Conservation (phyloP, 2,329 filamentous ascomycete genomes). For the Furcasterigmium sp. region DNA sequence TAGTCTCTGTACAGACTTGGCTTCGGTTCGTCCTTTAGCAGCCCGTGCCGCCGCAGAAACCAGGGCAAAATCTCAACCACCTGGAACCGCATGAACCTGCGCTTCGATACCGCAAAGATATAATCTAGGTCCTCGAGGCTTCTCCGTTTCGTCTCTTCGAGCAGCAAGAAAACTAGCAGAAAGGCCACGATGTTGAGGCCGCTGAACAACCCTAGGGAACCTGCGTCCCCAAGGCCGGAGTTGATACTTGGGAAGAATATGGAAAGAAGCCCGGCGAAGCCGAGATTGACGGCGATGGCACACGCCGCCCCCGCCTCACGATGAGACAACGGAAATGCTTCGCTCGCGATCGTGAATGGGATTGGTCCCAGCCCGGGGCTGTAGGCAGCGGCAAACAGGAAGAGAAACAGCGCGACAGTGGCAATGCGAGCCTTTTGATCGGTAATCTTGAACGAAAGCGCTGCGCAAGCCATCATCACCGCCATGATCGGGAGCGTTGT, state of each 20-base stretch:
- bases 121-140: conserved; percentile 34
- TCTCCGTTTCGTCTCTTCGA: conserved; percentile 35
- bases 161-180: conserved; percentile 36
- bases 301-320: conserved; percentile 44
- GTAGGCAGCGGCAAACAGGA: conserved; percentile 35
- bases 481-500: conserved; percentile 38
- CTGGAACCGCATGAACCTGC: conserved; percentile 31
- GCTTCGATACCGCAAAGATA: conserved; percentile 31
- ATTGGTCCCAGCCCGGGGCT: conserved; percentile 38
- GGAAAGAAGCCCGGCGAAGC: conserved; percentile 39
- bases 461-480: conserved; percentile 32
- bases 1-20: conserved; percentile 27
- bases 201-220: conserved; percentile 38
- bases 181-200: conserved; percentile 40
- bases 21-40: conserved; percentile 12
- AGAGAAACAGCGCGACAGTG: conserved; percentile 30
- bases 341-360: conserved; percentile 44
- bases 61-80: conserved; percentile 27
- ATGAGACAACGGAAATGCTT: conserved; percentile 43
- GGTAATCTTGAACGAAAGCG: conserved; percentile 23
- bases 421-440: conserved; percentile 14
- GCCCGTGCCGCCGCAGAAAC: conserved; percentile 20
- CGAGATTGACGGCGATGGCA: conserved; percentile 40
- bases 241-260: conserved; percentile 32
- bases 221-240: conserved; percentile 19